Base-by-base conservation (phyloP, 2,329 filamentous ascomycete species). In the Alternaria sp. region DNA sequence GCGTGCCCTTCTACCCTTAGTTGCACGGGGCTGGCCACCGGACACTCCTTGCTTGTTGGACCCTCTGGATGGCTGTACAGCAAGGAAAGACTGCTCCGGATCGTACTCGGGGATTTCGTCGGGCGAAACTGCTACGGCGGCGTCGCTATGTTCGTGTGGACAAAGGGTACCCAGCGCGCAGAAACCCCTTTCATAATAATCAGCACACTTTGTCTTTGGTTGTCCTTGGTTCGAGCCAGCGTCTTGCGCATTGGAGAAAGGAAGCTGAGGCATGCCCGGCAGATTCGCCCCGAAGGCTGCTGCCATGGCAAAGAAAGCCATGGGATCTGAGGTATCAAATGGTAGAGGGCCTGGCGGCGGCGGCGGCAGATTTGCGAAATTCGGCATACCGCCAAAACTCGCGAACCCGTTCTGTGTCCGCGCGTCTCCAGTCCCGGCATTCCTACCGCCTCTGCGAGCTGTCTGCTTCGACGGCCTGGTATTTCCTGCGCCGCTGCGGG, bases 151-250 rank as follows among this genome's bases (percentile, higher is more conserved):
- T 69, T 93, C 88, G 70, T 87, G 93, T 43, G 83, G 85, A 78
- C 92, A 94, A 21, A 84, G 86, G 69, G 84, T 87, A 4, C 91
- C 90, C 43, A 88, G 82, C 6, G 88, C 85, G 73, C 92, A 94
- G 71, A 87, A 92, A 0, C 92, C 92, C 69, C 91, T 91, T 1
- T 82, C 87, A 61, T 93, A 90, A 70, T 91, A 93, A 76, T 93
- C 89, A 61, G 86, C 84, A 73, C 91, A 94, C 61, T 87, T 84
- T 60, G 83, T 81, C 72, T 70, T 81, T 71, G 57, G 74, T 56
- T 46, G 46, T n/a, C 57, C 59, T 7, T 56, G 61, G 25, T 23
- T 49, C 17, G 67, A 63, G 4, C 54, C 63, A 25, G 65, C 62
- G 23, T 62, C 69, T 17, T 83, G 82, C 64, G 83, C 80, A 21